phyloP scores from a whole-genome alignment of 2,329 filamentous ascomycete genomes.

The Alternaria sp. region DNA sequence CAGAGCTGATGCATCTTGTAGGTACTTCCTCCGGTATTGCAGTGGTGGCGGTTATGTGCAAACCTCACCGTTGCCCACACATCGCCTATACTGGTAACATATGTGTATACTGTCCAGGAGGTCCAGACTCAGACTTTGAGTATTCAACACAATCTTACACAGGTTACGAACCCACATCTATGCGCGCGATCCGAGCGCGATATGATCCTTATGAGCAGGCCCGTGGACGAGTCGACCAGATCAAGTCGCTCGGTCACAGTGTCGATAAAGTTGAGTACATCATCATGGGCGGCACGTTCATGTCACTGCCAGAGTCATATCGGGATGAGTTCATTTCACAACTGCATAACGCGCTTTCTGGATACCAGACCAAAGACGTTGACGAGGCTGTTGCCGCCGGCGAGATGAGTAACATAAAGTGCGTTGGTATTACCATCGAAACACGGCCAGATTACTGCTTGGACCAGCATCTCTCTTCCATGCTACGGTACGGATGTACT shows the following conservation, averaged over 20 bases:
- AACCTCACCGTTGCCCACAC: slow-evolving; percentile 95
- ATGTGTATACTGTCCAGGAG: slow-evolving; percentile 97
- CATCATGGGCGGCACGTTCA: slow-evolving; percentile 99
- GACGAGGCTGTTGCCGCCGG: slow-evolving; percentile 95
- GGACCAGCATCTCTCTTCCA: slow-evolving; percentile 92
- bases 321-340: slow-evolving; percentile 94
- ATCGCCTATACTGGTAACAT: slow-evolving; percentile 99
- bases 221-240: slow-evolving; percentile 92
- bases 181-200: slow-evolving; percentile 95
- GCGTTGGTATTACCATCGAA: slow-evolving; percentile 98
- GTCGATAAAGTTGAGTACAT: slow-evolving; percentile 99
- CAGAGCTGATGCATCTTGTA: slow-evolving; percentile 45
- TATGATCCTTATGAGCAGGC: slow-evolving; percentile 99
- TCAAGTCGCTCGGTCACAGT: slow-evolving; percentile 93
- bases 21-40: slow-evolving; percentile 96
- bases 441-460: slow-evolving; percentile 96
- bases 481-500: slow-evolving; percentile 98
- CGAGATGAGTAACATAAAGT: slow-evolving; percentile 97
- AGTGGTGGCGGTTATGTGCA: slow-evolving; percentile 99
- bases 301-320: slow-evolving; percentile 91
- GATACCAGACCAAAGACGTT: slow-evolving; percentile 92
- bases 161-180: slow-evolving; percentile 97
- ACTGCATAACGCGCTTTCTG: slow-evolving; percentile 94
- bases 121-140: slow-evolving; percentile 97
- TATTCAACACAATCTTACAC: slow-evolving; percentile 99